Base-by-base conservation (phyloP, 2,329 filamentous ascomycete species). In the Aureobasidium musti region DNA sequence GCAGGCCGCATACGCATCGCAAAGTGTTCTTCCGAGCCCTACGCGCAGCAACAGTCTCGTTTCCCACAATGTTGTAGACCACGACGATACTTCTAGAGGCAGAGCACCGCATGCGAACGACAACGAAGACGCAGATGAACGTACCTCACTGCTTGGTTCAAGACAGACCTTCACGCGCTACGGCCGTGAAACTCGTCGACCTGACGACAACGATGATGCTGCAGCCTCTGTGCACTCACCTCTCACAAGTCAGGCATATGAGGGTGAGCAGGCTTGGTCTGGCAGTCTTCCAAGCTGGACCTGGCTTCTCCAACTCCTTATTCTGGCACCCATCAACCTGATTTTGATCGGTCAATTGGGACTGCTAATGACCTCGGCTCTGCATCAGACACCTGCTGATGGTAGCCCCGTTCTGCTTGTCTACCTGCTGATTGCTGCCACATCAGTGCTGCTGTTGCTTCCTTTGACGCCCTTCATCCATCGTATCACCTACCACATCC, bases 401-500 rank as follows among this genome's bases (percentile, higher is more conserved):
- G 95, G 95, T 1, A 91, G 87, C 69, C 84, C 86, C 41, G 81
- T 89, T 21, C 78, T 96, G 19, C 77, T 86, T 8, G 88, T 92
- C 5, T 92, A 97, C 75, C 74, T 96, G 17, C 77, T 86, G 41
- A 84, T 92, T 49, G 88, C 89, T 0, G 74, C 83, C 7, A 83
- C 94, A 69, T 87, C 88, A 14, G 85, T 91, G 0, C 74, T 97
- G 1, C 74, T 97, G 0, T 79, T 97, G 21, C 80, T 91, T 0
- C 95, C 95, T 0, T 77, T 92, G 2, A 85, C 88, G 0, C 95
- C 95, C 0, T 96, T 96, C 74, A 83, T 97, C 47, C 93, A 98
- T 76, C 89, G 94, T 50, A 87, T 95, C 69, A 91, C 89, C 1
- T 90, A 90, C 74, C 92, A 96, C 68, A 77, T 98, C 4, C 93